Evolutionary conservation across 345 rosid genomes (phyloP).

Genomic region (Acer yangbiense): DNA sequence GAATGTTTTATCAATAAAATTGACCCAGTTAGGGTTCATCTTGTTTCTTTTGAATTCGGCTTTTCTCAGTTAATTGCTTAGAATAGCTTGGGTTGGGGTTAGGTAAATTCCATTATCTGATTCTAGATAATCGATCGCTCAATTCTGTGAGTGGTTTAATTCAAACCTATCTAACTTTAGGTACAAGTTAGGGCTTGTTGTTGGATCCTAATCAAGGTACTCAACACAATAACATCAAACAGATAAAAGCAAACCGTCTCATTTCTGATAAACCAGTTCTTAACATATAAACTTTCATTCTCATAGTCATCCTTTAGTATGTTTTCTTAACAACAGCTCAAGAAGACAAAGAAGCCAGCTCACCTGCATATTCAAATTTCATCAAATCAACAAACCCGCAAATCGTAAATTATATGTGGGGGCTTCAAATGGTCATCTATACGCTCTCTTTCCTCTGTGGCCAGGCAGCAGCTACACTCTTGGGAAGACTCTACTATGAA

Average conservation of each 20-base stretch:
- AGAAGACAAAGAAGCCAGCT: conserved; percentile 24
- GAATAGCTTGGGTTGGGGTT: too few species aligned
- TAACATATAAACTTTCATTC: neutral
- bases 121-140: too few species aligned
- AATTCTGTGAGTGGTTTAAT: too few species aligned
- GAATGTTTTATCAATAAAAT: too few species aligned
- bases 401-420: conserved; percentile 11
- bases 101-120: too few species aligned
- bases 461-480: conserved; percentile 41
- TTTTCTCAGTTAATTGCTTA: too few species aligned
- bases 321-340: conserved; percentile 13
- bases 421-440: conserved; percentile 20
- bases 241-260: neutral
- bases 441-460: conserved; percentile 40
- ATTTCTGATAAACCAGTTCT: neutral
- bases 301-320: neutral
- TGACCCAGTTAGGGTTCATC: too few species aligned
- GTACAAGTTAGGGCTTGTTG: too few species aligned
- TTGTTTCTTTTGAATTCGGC: too few species aligned
- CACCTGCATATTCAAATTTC: neutral
- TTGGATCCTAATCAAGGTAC: too few species aligned
- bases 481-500: conserved; percentile 52
- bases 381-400: neutral
- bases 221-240: neutral
- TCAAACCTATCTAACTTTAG: too few species aligned